Conservation (phyloP, 2,329 filamentous ascomycete species). For the Verticillium nubilum region DNA sequence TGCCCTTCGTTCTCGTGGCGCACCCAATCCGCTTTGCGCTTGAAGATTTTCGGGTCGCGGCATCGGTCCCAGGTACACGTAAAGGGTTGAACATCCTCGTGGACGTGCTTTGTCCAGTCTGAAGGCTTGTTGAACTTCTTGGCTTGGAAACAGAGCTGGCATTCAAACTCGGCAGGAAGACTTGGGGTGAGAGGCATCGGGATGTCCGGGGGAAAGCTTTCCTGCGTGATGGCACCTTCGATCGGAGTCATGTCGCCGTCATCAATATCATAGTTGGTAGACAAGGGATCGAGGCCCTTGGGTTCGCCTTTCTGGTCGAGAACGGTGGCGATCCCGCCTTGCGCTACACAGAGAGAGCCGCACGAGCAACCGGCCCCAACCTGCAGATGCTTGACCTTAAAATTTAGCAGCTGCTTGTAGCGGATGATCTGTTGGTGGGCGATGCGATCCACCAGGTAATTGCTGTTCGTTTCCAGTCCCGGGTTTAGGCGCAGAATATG, state of each 20-base stretch:
- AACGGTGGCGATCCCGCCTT: constrained; percentile 60
- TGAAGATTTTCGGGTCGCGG: constrained; percentile 83
- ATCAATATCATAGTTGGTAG: constrained; percentile 11
- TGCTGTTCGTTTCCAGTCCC: constrained; percentile 48
- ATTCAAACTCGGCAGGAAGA: constrained; percentile 85
- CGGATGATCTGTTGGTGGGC: constrained; percentile 74
- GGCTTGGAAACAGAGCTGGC: constrained; percentile 75
- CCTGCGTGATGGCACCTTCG: constrained; percentile 64
- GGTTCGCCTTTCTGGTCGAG: constrained; percentile 53
- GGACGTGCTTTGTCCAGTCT: constrained; percentile 95
- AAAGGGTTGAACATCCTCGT: constrained; percentile 89
- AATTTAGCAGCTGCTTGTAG: constrained; percentile 70
- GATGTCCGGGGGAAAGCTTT: constrained; percentile 75
- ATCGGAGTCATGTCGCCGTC: constrained; percentile 63
- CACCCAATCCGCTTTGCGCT: constrained; percentile 93
- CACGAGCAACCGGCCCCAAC: constrained; percentile 57
- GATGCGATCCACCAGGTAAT: constrained; percentile 71
- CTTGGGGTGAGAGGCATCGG: constrained; percentile 72
- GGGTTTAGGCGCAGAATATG: constrained; percentile 73
- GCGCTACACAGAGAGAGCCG: constrained; percentile 56
- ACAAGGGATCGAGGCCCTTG: constrained; percentile 45
- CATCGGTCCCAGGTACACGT: constrained; percentile 86
- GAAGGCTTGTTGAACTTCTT: constrained; percentile 89
- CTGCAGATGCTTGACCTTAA: constrained; percentile 64
- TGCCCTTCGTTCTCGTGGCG: constrained; percentile 90